Base-by-base conservation (phyloP, 768 basidiomycete genomes). In the Kwoniella sp. region DNA sequence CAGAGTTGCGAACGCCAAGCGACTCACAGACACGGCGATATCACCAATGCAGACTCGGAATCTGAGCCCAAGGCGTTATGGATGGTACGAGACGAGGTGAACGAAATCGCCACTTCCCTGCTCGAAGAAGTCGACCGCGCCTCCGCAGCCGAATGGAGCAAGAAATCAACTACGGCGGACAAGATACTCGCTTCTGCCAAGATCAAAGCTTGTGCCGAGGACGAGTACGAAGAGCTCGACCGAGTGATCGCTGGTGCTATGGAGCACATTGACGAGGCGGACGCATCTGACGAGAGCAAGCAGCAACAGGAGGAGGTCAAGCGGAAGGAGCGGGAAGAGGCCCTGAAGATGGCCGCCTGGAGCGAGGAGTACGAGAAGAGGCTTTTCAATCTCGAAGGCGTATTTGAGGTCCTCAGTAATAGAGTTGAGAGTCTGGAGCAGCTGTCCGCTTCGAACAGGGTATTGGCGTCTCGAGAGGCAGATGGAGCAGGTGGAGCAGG, bases 361-460 rank as follows among this genome's bases (percentile, higher is more conserved):
- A 31, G 20, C 9, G 8, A 31, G 31, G 54, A 31, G 54, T 30
- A 31, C 17, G 57, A 58, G 5, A 28, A 58, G 38, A 58, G 45
- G 57, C 17, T 58, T 23, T 58, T 38, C 37, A 58, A 58, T 13
- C 29, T 48, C 23, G 57, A 48, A 48, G 41, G 57, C 9, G 45
- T 58, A 7, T 23, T 58, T 23, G 45, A 29, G 37, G 30, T 58
- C 11, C 20, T 58, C 11, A n/a, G 17, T 29, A 23, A 12, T 12
- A 31, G 57, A 30, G 57, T 58, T 22, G 23, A 58, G 8, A 1
- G 13, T 13, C 11, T 58, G 25, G 57, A 58, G 20, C n/a, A 29
- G 23, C 28, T 4, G n/a, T 9, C 15, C 20, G 41, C 41, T 45
- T 9, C 41, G 17, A 17, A 45, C 41, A 9, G 41, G 41, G 34